These are phyloP conservation scores for Aureobasidium sp. DNA, from an alignment of 2,329 filamentous ascomycete species.

Conservation along the genomic window DNA sequence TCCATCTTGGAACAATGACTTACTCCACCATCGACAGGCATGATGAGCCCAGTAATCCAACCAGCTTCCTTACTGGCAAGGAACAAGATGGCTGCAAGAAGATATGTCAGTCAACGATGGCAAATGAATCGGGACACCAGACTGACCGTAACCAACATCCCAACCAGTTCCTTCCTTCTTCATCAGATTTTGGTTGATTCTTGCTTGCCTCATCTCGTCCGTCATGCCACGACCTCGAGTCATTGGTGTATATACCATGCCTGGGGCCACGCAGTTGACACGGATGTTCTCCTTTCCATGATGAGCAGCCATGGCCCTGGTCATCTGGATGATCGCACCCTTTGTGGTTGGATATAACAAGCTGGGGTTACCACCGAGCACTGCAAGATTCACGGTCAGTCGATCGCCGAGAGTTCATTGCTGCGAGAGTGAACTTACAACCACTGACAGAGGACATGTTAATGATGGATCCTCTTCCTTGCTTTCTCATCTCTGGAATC, in stretches of 20 bases:
- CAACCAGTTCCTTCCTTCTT: slow-evolving; percentile 49
- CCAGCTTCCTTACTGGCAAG: slow-evolving; percentile 46
- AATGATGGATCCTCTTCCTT: slow-evolving; percentile 49
- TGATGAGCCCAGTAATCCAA: slow-evolving; percentile 46
- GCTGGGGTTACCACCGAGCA: slow-evolving; percentile 44
- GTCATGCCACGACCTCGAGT: slow-evolving; percentile 47
- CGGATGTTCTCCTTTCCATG: slow-evolving; percentile 45
- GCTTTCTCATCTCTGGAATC: slow-evolving; percentile 53
- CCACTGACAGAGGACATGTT: slow-evolving; percentile 60
- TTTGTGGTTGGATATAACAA: slow-evolving; percentile 49
- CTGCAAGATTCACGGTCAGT: background rate
- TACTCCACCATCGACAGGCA: slow-evolving; percentile 44
- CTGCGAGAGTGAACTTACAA: slow-evolving; percentile 25
- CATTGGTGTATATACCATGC: slow-evolving; percentile 52
- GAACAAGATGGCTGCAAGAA: slow-evolving; percentile 42
- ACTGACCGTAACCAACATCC: slow-evolving; percentile 37
- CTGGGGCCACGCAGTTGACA: slow-evolving; percentile 51
- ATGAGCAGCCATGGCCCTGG: slow-evolving; percentile 49
- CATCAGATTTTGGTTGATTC: slow-evolving; percentile 45
- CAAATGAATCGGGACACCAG: too few relatives aligned
- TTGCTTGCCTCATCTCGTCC: slow-evolving; percentile 42
- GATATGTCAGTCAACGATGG: background rate
- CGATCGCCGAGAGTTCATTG: too few relatives aligned
- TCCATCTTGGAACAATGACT: background rate
- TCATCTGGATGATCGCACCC: slow-evolving; percentile 51